Evolutionary conservation across 345 rosid genomes (phyloP).

Genomic region (Eucalyptus brandiana): DNA sequence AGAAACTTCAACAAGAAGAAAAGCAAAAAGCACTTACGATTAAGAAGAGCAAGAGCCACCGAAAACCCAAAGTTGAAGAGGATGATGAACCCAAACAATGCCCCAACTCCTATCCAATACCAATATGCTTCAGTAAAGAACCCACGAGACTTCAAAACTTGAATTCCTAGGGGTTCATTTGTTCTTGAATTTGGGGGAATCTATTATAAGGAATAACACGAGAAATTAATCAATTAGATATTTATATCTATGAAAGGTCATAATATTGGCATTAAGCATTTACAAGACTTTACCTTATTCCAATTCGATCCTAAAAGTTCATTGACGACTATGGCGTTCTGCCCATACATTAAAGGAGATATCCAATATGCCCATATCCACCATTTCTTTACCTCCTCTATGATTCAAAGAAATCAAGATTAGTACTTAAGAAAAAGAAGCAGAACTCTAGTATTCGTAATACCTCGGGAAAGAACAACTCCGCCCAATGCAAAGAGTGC

Average conservation of each 20-base stretch:
- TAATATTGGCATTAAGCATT: background rate
- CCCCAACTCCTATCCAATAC: conserved; percentile 46
- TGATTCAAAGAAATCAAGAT: background rate
- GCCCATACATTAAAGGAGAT: conserved; percentile 54
- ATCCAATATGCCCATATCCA: conserved; percentile 54
- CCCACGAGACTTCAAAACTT: conserved; percentile 21
- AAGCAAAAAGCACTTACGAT: conserved; percentile 12
- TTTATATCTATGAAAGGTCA: background rate
- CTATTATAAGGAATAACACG: background rate
- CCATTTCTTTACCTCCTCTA: conserved; percentile 47
- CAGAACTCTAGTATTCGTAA: background rate
- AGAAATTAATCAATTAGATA: background rate
- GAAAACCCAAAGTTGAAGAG: conserved; percentile 18
- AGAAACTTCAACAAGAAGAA: background rate
- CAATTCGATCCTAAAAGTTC: conserved; percentile 47
- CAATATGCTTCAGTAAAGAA: conserved; percentile 20
- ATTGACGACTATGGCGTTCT: conserved; percentile 33
- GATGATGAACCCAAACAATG: conserved; percentile 12
- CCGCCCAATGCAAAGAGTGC: conserved; percentile 22
- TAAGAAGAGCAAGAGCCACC: conserved; percentile 23
- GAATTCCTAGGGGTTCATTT: conserved; percentile 22
- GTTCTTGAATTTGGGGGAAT: background rate
- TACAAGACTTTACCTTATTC: conserved; percentile 16
- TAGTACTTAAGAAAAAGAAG: background rate
- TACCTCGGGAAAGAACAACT: conserved; percentile 26